Evolutionary conservation across 148 eudicot genomes (phyloP).

Genomic region (Persicaria tinctoria): DNA sequence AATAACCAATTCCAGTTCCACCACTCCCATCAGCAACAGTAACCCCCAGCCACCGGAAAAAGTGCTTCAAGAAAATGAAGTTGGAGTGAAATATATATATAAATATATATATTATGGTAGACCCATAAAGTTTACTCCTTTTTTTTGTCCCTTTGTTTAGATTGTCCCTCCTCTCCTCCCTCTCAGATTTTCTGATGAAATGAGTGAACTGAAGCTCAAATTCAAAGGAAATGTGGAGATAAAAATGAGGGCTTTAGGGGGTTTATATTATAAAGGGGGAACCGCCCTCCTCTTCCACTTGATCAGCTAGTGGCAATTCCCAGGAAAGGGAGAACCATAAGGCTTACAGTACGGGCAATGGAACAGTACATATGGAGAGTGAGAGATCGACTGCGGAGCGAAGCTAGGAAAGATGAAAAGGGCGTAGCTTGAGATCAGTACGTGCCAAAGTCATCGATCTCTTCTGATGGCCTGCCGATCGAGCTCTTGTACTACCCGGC

Average conservation of each 20-base stretch:
- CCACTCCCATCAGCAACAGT: background rate
- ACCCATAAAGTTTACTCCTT: background rate
- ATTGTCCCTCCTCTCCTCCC: background rate
- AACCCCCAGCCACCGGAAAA: background rate
- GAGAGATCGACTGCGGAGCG: background rate
- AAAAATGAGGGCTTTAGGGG: no score
- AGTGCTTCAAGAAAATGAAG: no score
- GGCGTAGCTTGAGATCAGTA: background rate
- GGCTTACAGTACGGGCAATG: constrained; percentile 10
- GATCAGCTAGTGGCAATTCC: no score
- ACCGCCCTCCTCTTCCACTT: no score
- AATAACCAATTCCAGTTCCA: background rate
- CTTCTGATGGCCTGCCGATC: no score
- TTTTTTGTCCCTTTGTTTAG: no score
- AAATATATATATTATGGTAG: background rate
- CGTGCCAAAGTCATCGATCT: background rate
- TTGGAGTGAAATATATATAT: no score
- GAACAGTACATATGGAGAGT: constrained; percentile 19
- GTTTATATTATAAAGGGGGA: no score
- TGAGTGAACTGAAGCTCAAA: background rate
- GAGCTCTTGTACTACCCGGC: no score
- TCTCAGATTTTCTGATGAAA: background rate
- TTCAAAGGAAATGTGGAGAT: background rate
- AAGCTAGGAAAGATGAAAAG: constrained; percentile 3
- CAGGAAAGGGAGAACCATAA: background rate